Evolutionary conservation across 495 filamentous ascomycete species (phyloP).

Genomic region (Hypoxylon fragiforme): DNA sequence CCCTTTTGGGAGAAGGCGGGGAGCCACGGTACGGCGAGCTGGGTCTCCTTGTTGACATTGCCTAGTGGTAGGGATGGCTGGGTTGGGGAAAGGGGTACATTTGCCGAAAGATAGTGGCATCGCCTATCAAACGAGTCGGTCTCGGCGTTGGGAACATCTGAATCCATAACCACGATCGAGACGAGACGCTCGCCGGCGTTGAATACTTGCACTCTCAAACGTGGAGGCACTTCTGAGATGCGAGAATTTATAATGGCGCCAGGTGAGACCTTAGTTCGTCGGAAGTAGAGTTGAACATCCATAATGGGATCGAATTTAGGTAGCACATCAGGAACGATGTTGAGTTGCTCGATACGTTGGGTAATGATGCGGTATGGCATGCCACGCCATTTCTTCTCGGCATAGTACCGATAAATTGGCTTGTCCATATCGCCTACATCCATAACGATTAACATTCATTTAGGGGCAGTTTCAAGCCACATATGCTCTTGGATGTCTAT

Average conservation of each 20-base stretch:
- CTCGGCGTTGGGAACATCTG: slow-evolving; percentile 83
- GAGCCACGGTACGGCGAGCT: slow-evolving; percentile 78
- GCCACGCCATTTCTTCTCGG: slow-evolving; percentile 80
- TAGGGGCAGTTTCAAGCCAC: too few relatives aligned
- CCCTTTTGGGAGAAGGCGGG: slow-evolving; percentile 88
- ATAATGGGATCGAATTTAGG: slow-evolving; percentile 76
- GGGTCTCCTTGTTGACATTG: slow-evolving; percentile 52
- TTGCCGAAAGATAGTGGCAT: slow-evolving; percentile 81
- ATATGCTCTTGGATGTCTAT: too few relatives aligned
- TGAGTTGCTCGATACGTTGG: slow-evolving; percentile 87
- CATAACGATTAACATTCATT: too few relatives aligned
- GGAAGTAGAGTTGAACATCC: slow-evolving; percentile 80
- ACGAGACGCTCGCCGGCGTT: slow-evolving; percentile 78
- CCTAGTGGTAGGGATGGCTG: slow-evolving; percentile 53
- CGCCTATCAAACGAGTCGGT: slow-evolving; percentile 76
- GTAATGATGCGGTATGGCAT: slow-evolving; percentile 72
- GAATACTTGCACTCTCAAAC: slow-evolving; percentile 82
- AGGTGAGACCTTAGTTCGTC: slow-evolving; percentile 64
- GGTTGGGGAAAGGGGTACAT: slow-evolving; percentile 57
- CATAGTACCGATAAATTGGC: slow-evolving; percentile 91
- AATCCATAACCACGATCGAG: slow-evolving; percentile 81
- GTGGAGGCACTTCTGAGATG: slow-evolving; percentile 68
- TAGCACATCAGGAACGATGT: slow-evolving; percentile 91
- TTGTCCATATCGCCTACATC: slow-evolving; percentile 90
- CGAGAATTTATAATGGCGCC: slow-evolving; percentile 76